These are phyloP conservation scores for Cystobasidium onofrii DNA, from an alignment of 768 basidiomycete genomes.

Conservation along the genomic window DNA sequence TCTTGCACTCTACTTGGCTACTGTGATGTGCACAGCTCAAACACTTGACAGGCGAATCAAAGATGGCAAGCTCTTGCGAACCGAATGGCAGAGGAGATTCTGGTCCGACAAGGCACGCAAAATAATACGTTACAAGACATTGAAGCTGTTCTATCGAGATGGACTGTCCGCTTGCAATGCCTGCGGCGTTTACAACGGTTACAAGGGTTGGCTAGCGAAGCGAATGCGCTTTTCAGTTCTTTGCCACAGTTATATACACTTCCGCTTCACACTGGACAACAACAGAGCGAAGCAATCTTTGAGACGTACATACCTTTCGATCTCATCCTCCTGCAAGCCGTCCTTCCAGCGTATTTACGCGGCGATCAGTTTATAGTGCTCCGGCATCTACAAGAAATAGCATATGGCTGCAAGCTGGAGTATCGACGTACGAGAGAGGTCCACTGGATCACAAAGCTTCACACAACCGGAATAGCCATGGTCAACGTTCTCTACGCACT, in stretches of 20 bases:
- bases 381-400: not conserved
- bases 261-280: not conserved
- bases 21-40: not conserved
- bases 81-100: not conserved
- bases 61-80: slow-evolving; percentile 20
- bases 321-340: not conserved
- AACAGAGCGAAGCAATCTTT: not conserved
- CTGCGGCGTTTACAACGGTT: not conserved
- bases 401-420: slow-evolving; percentile 22
- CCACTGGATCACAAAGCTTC: slow-evolving; percentile 1
- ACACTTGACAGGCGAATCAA: not conserved
- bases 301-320: not conserved
- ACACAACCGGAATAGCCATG: not conserved
- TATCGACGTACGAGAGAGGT: not conserved
- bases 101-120: not conserved
- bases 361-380: not conserved
- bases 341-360: not conserved
- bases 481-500: not conserved
- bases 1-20: not conserved
- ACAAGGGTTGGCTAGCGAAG: not conserved
- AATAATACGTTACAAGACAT: not conserved
- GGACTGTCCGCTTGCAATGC: not conserved
- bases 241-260: not conserved
- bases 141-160: not conserved
- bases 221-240: not conserved